These are phyloP conservation scores for Recurvomyces mirabilis DNA, from an alignment of 495 filamentous ascomycete species.

Conservation along the genomic window DNA sequence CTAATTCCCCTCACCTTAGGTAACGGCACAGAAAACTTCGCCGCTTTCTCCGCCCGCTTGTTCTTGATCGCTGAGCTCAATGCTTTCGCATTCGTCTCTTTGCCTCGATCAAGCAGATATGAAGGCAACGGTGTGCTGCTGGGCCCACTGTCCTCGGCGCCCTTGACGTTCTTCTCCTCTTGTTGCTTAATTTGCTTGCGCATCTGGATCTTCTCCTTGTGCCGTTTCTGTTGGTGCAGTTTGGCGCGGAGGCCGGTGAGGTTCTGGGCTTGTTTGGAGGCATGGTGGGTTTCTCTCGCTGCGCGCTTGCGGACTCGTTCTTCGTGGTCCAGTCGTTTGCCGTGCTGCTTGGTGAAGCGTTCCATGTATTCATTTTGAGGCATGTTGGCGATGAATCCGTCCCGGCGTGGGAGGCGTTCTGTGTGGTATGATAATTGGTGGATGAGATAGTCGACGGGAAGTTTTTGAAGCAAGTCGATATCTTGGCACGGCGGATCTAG, in stretches of 20 bases:
- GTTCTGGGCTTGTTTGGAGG: constrained; percentile 79
- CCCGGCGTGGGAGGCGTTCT: too few relatives aligned
- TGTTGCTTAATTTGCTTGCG: constrained; percentile 87
- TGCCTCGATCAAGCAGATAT: constrained; percentile 81
- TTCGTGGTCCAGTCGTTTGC: constrained; percentile 74
- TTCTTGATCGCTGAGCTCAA: constrained; percentile 78
- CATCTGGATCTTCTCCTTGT: constrained; percentile 98
- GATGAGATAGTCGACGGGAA: not conserved
- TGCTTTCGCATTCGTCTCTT: constrained; percentile 80
- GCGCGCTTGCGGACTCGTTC: constrained; percentile 78
- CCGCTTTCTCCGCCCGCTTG: constrained; percentile 80
- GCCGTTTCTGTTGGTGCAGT: constrained; percentile 85
- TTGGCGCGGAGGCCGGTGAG: constrained; percentile 86
- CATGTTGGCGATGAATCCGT: constrained; percentile 36
- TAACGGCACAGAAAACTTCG: constrained; percentile 88
- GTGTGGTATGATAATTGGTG: not conserved
- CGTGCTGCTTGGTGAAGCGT: constrained; percentile 70
- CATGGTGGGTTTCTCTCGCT: constrained; percentile 78
- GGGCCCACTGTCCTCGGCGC: constrained; percentile 63
- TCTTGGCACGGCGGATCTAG: too few relatives aligned
- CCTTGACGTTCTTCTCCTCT: constrained; percentile 87
- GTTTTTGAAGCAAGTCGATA: too few relatives aligned
- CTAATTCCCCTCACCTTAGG: constrained; percentile 89
- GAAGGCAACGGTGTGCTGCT: constrained; percentile 64
- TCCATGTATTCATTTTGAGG: constrained; percentile 97